Base-by-base conservation (phyloP, 495 filamentous ascomycete genomes). In the Aspergillus saccharolyticus region DNA sequence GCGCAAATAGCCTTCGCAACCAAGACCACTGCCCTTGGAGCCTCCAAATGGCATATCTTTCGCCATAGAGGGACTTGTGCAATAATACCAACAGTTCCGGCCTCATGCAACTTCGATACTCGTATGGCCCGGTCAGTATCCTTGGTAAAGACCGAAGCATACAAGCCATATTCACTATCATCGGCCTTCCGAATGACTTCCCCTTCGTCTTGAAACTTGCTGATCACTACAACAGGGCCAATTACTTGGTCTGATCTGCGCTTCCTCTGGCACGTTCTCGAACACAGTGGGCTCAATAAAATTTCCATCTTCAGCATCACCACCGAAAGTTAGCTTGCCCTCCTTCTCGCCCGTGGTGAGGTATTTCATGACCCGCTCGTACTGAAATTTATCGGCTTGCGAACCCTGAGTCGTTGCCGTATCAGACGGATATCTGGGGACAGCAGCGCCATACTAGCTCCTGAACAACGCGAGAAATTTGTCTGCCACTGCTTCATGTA, bases 11-110 rank as follows among this genome's bases (percentile, higher is more conserved):
- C 62, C 50, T 74, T 94, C 89, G 20, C 90, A 73, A 3, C 91
- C 91, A 65, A 89, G 88, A n/a, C 91, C 93, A 67, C 85, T 90
- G 81, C 92, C 88, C 78, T 96, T 96, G 50, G 91, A 88, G 1
- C 93, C 92, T 28, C 92, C 92, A 73, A 95, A 94, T 15, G 89
- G 89, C 47, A 89, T 80, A 56, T 80, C 80, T 47, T 75, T 79
- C 0, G 72, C 85, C 62, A 54, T 74, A 76, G 66, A 87, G 72
- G 44, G 78, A 79, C 81, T 85, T 50, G 70, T 86, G 56, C 83
- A 88, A 69, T 96, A 63, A 97, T 86, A 83, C 88, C 95, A 45
- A 96, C 90, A 83, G 90, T 91, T 30, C 73, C 74, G 10, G 70
- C 65, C 51, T 72, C 63, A 10, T 74, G 25, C n/a, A 61, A 60